Percentiles rank a stretch among this genome's conserved stretches.
These are phyloP conservation scores for Adansonia rubrostipa DNA, from an alignment of 441 rosid genomes.

Conservation along the genomic window DNA sequence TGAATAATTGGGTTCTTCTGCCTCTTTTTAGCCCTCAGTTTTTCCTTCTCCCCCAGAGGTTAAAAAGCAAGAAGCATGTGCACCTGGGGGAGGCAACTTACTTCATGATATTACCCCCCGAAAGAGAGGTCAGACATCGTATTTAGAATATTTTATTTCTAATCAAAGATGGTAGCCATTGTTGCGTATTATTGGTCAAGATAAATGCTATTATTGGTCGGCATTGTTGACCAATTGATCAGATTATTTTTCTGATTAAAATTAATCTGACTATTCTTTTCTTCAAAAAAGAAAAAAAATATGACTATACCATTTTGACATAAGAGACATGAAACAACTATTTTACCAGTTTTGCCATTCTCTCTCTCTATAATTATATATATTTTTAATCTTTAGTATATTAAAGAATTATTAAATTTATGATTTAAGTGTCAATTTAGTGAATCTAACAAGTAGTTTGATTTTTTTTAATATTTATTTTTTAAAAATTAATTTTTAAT, in stretches of 20 bases:
- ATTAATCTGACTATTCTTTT: not conserved
- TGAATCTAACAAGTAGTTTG: too few relatives aligned
- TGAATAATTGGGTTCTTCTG: not conserved
- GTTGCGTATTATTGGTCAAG: not conserved
- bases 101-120: not conserved
- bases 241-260: not conserved
- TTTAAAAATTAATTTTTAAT: too few relatives aligned
- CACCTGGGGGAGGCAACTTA: not conserved
- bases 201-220: not conserved
- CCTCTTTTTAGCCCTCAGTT: not conserved
- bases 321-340: not conserved
- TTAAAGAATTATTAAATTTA: too few relatives aligned
- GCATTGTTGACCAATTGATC: not conserved
- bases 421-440: too few relatives aligned
- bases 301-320: not conserved
- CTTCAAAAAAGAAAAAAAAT: too few relatives aligned
- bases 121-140: not conserved
- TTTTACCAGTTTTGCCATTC: not conserved
- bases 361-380: too few relatives aligned
- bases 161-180: not conserved
- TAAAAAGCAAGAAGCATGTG: conserved; percentile 3
- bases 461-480: too few relatives aligned
- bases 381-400: too few relatives aligned
- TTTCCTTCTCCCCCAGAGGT: not conserved
- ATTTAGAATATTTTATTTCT: not conserved